Percentiles rank a stretch among this genome's conserved stretches.
phyloP scores from a whole-genome alignment of 2,329 filamentous ascomycete genomes.

The Akanthomyces dipterigenus region DNA sequence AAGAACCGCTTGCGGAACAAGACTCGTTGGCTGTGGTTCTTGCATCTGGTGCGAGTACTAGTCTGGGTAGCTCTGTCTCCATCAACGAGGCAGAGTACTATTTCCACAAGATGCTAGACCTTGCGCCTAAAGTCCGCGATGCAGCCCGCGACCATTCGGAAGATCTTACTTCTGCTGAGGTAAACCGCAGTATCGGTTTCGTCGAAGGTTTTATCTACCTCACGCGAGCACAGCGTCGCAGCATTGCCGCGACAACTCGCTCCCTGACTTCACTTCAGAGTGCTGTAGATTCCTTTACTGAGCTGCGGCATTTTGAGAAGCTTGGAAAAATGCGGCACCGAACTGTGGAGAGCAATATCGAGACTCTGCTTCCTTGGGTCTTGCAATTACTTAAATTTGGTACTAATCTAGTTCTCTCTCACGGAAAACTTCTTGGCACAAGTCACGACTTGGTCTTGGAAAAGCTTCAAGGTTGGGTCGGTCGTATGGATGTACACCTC shows the following conservation, averaged over 20 bases:
- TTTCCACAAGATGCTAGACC: constrained; percentile 72
- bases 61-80: constrained; percentile 18
- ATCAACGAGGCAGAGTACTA: constrained; percentile 54
- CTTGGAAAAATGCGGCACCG: constrained; percentile 25
- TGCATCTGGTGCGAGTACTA: constrained; percentile 43
- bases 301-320: constrained; percentile 10
- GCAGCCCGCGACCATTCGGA: constrained; percentile 69
- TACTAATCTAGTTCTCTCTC: constrained; percentile 55
- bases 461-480: constrained; percentile 43
- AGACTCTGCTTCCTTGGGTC: constrained; percentile 49
- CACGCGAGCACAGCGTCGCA: constrained; percentile 52
- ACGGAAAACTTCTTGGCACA: constrained; percentile 55
- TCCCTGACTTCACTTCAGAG: constrained; percentile 32
- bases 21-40: constrained; percentile 64
- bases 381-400: constrained; percentile 59
- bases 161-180: constrained; percentile 76
- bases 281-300: constrained; percentile 29
- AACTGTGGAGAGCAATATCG: constrained; percentile 20
- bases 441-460: constrained; percentile 39
- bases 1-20: constrained; percentile 66
- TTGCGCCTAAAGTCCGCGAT: constrained; percentile 61
- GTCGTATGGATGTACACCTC: constrained; percentile 38
- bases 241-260: constrained; percentile 35
- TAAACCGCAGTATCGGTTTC: constrained; percentile 71
- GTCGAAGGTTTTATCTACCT: constrained; percentile 77